Base-by-base conservation (phyloP, 2,329 filamentous ascomycete genomes). In the Periconia macrospinosa region DNA sequence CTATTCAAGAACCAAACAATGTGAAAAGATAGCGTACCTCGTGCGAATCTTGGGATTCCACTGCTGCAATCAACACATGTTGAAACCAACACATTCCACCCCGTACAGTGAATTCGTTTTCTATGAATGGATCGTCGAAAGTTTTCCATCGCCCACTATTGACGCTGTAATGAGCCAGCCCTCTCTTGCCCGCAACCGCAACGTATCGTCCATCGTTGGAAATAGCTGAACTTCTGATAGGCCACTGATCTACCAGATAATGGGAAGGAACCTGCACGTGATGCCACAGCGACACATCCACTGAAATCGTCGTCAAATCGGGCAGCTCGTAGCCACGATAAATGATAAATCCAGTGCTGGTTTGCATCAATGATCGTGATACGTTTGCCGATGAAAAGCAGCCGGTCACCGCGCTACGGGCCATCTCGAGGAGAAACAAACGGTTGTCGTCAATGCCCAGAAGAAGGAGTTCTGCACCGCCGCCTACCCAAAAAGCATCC, bases 11-110 rank as follows among this genome's bases (percentile, higher is more conserved):
- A 23, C 14, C 13, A 11, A 45, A 10, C 5, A 45, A 14, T 33
- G 27, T n/a, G 33, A 13, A 23, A 17, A 23, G 27, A 41, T 8
- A n/a, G 41, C 27, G 33, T 74, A 84, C 83, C 78, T 96, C 89
- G 65, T 92, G 92, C 19, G 86, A 86, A 60, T 87, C 84, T 61
- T 89, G 90, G 50, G 86, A 87, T 73, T 99, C 94, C n/a, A 97
- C 88, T 3, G 93, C 92, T 40, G 92, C 92, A 52, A 97, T 90
- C 17, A 99, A 81, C 30, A 97, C 90, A 74, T 99, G 93, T 61
- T 96, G 92, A 70, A 96, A 92, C 94, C 94, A 99, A 71, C 93
- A 97, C 92, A 99, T 96, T 7, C 94, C 94, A 46, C 94, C 94
- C 58, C 92, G 83, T 14, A 99, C 91, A 20, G 91, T 86, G 69